Percentiles rank a stretch among this genome's conserved stretches.
Conservation (phyloP, 164 flowering plant species). For the Stephania yunnanensis region DNA sequence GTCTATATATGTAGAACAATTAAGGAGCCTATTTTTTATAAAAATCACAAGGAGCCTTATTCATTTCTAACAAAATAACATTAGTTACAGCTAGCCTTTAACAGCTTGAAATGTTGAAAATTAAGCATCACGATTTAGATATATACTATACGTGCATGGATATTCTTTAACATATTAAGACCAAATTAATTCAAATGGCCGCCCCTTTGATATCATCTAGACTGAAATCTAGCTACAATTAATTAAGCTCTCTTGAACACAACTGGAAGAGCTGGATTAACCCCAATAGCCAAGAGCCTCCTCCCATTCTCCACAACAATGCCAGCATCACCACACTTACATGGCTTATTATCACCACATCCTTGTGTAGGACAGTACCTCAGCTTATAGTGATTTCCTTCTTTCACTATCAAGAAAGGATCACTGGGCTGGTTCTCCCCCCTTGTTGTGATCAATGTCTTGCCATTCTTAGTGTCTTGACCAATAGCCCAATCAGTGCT, state of each 20-base stretch:
- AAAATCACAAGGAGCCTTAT: not conserved
- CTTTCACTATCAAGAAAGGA: slow-evolving; percentile 13
- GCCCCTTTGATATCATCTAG: no score
- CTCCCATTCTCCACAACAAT: slow-evolving; percentile 12
- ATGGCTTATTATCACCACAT: slow-evolving; percentile 15
- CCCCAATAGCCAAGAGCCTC: slow-evolving; percentile 23
- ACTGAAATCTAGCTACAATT: no score
- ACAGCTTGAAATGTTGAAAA: no score
- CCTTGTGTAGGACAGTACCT: slow-evolving; percentile 22
- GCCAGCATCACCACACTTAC: slow-evolving; percentile 21
- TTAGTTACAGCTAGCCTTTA: no score
- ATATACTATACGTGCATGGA: no score
- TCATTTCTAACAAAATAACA: no score
- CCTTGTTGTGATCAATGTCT: slow-evolving; percentile 5
- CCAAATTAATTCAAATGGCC: no score
- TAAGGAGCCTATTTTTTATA: no score
- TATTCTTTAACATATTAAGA: no score
- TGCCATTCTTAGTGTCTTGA: not conserved
- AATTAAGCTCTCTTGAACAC: slow-evolving; percentile 15
- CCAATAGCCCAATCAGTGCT: slow-evolving; percentile 21
- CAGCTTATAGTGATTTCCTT: slow-evolving; percentile 9
- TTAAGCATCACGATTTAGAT: no score
- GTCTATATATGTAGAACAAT: no score
- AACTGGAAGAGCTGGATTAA: slow-evolving; percentile 12
- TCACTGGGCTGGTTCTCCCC: not conserved